phyloP scores from a whole-genome alignment of 371 early-diverging fungal species.

The Rhizopus stolonifer region DNA sequence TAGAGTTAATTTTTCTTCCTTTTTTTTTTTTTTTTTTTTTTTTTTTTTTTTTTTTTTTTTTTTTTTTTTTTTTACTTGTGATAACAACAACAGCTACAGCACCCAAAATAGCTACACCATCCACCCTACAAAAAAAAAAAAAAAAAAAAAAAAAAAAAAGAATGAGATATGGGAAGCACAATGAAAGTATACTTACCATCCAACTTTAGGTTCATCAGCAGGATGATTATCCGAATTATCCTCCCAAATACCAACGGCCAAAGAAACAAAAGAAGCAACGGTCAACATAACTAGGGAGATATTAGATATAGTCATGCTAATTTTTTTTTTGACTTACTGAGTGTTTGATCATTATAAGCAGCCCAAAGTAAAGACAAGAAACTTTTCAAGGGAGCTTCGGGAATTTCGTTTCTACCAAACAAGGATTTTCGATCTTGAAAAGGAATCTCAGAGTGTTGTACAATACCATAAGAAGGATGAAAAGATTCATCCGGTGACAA shows the following conservation, averaged over 20 bases:
- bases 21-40: conserved; percentile 17
- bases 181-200: conserved; percentile 53
- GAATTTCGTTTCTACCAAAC: conserved; percentile 64
- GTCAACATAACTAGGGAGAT: conserved; percentile 59
- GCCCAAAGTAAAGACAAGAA: conserved; percentile 57
- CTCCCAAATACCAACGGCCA: conserved; percentile 82
- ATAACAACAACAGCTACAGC: conserved; percentile 77
- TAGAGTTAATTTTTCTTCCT: neutral
- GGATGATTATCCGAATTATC: conserved; percentile 54
- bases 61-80: conserved; percentile 54
- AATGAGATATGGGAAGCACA: too few species aligned
- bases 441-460: conserved; percentile 14
- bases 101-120: conserved; percentile 71
- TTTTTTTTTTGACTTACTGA: too few species aligned
- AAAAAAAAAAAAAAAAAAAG: neutral
- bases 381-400: conserved; percentile 57
- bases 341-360: conserved; percentile 58
- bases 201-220: conserved; percentile 48
- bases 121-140: conserved; percentile 50
- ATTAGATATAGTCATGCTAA: too few species aligned
- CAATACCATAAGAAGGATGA: conserved; percentile 19
- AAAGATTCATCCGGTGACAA: conserved; percentile 59
- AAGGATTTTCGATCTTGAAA: conserved; percentile 38
- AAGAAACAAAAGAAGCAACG: conserved; percentile 76
- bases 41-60: neutral